Evolutionary conservation across 768 basidiomycete genomes (phyloP), one percentile per base, ranked within the genome.

Genomic region (Leccinum variicolor): DNA sequence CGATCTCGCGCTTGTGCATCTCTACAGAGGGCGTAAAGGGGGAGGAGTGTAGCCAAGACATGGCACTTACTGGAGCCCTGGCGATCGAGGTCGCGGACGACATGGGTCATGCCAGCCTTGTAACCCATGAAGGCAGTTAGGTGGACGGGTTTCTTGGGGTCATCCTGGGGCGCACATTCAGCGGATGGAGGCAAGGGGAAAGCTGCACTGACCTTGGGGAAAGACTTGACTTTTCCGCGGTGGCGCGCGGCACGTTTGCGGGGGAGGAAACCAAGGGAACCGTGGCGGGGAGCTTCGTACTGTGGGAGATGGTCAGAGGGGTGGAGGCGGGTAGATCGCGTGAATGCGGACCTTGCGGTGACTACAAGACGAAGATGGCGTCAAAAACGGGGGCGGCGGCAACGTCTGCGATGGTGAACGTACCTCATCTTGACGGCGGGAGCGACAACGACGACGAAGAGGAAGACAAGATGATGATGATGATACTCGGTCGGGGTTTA

Each of bases 21-120:
- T 99, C 95, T 98, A 75, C 6, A 55, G 34, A 33, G 17, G 23
- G 33, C 19, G n/a, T 68, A 14, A 57, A 52, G 28, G 25, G 9
- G 11, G 17, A 28, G 31, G 46, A 9, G 17, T 6, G 23, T 0
- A 10, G 7, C 33, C 8, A 33, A 36, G 31, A 25, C 1, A 26
- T 31, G 28, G 55, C 15, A 87, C 95, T 71, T 72, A 98, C 95
- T 99, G 72, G 97, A 98, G 65, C 96, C 97, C 52, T 96, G 96
- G 73, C 97, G 93, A 80, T 98, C 97, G 69, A 98, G 92, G 73
- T 99, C 97, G 72, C 97, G 92, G 62, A 99, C 95, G 68, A 99
- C 84, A 74, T 99, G 97, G 77, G 94, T 98, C 96, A 98, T 98
- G 69, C 97, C 97, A 64, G 97, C 97, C 86, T 99, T 99, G 89